Conservation (phyloP, 2,329 filamentous ascomycete species). For the Alternaria infectoria region DNA sequence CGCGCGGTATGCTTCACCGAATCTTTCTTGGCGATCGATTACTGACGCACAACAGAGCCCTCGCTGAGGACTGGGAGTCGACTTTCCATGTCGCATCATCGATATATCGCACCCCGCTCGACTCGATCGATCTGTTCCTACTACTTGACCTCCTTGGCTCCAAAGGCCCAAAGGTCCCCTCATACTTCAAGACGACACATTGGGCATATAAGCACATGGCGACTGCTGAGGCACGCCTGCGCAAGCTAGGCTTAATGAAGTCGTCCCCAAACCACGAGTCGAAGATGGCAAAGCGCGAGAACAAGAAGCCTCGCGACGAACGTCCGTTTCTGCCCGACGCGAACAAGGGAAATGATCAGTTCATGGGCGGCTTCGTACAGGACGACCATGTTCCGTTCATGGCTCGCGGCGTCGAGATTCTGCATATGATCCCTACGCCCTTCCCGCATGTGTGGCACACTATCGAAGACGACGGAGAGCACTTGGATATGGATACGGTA, state of each 20-base stretch:
- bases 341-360: conserved; percentile 61
- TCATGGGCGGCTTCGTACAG: conserved; percentile 66
- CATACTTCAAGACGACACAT: conserved; percentile 88
- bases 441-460: conserved; percentile 91
- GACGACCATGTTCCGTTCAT: conserved; percentile 97
- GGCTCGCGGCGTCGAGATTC: conserved; percentile 82
- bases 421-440: conserved; percentile 85
- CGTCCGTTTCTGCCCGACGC: conserved; percentile 64
- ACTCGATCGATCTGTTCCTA: conserved; percentile 86
- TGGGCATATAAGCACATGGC: conserved; percentile 90
- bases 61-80: conserved; percentile 79
- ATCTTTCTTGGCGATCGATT: no score
- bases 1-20: conserved; percentile 63
- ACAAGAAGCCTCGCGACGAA: conserved; percentile 38
- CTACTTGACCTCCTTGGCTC: conserved; percentile 86
- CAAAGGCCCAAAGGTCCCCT: conserved; percentile 73
- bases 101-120: conserved; percentile 74
- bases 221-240: conserved; percentile 74
- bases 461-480: conserved; percentile 81
- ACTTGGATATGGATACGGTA: conserved; percentile 80
- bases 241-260: conserved; percentile 70
- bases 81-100: conserved; percentile 73
- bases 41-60: no score
- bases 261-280: conserved; percentile 61
- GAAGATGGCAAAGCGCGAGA: conserved; percentile 45